Evolutionary conservation across 2,329 filamentous ascomycete genomes (phyloP), one percentile per base, ranked within the genome.

Genomic region (Pseudocercospora musae): DNA sequence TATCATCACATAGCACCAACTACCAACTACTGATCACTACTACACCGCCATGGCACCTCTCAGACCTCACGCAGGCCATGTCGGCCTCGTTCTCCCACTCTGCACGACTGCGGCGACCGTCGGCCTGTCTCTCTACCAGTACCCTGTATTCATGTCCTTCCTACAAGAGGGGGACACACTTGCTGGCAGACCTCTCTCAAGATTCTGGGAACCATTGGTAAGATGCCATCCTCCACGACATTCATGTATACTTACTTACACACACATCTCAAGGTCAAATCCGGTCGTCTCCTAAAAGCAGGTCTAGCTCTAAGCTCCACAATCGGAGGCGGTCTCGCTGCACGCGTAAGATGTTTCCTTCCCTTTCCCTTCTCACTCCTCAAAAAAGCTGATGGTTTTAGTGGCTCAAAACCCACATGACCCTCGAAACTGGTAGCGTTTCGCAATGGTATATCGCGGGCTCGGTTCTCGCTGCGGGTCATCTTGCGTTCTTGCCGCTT

Each of bases 101-200:
- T 71, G 68, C 62, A 71, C 70, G 6, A 69, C 68, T 27, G 69
- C 69, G 33, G 71, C 71, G 11, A 72, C 70, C n/a, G 62, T 73
- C 58, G 71, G 70, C 20, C 66, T 73, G 2, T 67, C 71, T 15
- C 61, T 71, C 11, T 70, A 70, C 59, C 70, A 72, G 55, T 72
- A 68, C 50, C 69, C 71, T 20, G 57, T 72, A n/a, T 70, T 72
- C 62, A 25, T 66, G 31, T 58, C 67, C 15, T 71, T 73, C 60
- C 62, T 72, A 2, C 57, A 50, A 31, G 60, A 63, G 23, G 55
- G 59, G 21, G 53, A 62, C 33, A 52, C 65, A 15, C 63, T 71
- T 33, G 62, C 69, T 20, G 70, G 70, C 21, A 68, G 65, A 46
- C 65, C 71, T 21, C 58, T 72, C 27, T 71, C 69, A 20, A 60